phyloP scores from a whole-genome alignment of 2,329 filamentous ascomycete species.

The Apiospora hydei region DNA sequence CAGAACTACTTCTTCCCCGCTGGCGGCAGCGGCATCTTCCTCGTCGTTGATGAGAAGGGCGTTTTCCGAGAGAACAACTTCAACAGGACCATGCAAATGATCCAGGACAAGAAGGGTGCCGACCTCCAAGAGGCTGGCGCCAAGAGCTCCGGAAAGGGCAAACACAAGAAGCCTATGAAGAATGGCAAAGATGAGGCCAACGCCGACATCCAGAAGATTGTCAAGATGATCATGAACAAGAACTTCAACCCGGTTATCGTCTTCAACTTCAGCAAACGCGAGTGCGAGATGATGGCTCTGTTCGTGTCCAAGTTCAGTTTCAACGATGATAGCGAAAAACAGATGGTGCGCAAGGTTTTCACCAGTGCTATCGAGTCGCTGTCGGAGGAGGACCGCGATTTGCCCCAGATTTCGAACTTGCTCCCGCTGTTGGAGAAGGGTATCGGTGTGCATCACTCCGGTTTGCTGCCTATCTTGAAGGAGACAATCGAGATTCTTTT shows the following conservation, averaged over 20 bases:
- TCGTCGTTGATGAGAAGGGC: conserved; percentile 96
- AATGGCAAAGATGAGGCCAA: conserved; percentile 76
- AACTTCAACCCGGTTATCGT: conserved; percentile 98
- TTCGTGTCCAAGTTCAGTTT: conserved; percentile 88
- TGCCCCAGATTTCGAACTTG: conserved; percentile 91
- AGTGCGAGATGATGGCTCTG: conserved; percentile 90
- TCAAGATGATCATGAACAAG: conserved; percentile 98
- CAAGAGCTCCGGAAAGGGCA: conserved; percentile 85
- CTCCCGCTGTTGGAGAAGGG: conserved; percentile 87
- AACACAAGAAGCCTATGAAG: conserved; percentile 91
- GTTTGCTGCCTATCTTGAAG: conserved; percentile 92
- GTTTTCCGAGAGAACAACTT: conserved; percentile 97
- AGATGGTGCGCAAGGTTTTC: conserved; percentile 94
- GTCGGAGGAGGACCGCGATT: conserved; percentile 85
- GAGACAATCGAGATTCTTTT: conserved; percentile 99
- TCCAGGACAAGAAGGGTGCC: conserved; percentile 86
- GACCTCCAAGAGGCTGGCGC: conserved; percentile 82
- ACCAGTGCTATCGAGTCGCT: conserved; percentile 90
- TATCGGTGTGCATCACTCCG: conserved; percentile 97
- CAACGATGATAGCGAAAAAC: conserved; percentile 95
- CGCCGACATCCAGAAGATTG: conserved; percentile 94
- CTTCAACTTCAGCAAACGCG: conserved; percentile 98
- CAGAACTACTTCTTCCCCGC: conserved; percentile 98
- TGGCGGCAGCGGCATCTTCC: conserved; percentile 89
- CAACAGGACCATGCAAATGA: conserved; percentile 90